These are phyloP conservation scores for Cnidoscolus chayamansa DNA, from an alignment of 441 rosid species.

Conservation along the genomic window DNA sequence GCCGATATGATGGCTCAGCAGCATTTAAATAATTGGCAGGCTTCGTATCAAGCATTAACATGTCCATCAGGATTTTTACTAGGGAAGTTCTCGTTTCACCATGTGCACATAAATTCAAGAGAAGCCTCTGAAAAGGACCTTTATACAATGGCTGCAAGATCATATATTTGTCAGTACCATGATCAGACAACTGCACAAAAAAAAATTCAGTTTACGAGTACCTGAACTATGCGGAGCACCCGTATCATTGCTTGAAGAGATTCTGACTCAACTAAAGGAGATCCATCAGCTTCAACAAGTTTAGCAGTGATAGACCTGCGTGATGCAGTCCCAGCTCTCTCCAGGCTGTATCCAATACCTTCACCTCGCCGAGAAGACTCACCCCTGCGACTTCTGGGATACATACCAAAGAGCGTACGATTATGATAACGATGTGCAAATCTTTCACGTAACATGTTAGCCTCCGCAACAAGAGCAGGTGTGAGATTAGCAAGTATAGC, in stretches of 20 bases:
- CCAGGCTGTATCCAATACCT: slow-evolving; percentile 64
- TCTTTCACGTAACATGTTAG: slow-evolving; percentile 96
- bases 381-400: slow-evolving; percentile 92
- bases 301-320: slow-evolving; percentile 66
- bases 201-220: slow-evolving; percentile 25
- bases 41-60: slow-evolving; percentile 77
- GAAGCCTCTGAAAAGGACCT: slow-evolving; percentile 90
- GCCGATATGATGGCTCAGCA: slow-evolving; percentile 71
- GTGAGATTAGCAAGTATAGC: slow-evolving; percentile 98
- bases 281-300: slow-evolving; percentile 88
- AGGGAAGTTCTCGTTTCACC: slow-evolving; percentile 74
- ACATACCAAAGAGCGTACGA: slow-evolving; percentile 88
- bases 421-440: slow-evolving; percentile 89
- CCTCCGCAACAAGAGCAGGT: slow-evolving; percentile 99
- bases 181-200: slow-evolving; percentile 9
- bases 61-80: slow-evolving; percentile 81
- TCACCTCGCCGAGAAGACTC: slow-evolving; percentile 92
- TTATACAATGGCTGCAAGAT: slow-evolving; percentile 78
- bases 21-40: slow-evolving; percentile 42
- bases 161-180: slow-evolving; percentile 15
- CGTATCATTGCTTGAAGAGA: slow-evolving; percentile 84
- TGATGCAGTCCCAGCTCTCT: slow-evolving; percentile 57
- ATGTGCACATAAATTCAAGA: slow-evolving; percentile 88
- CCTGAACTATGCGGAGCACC: slow-evolving; percentile 91
- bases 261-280: slow-evolving; percentile 79